Conservation (phyloP, 139 green algal genomes). For the Coelastrella sp. region DNA sequence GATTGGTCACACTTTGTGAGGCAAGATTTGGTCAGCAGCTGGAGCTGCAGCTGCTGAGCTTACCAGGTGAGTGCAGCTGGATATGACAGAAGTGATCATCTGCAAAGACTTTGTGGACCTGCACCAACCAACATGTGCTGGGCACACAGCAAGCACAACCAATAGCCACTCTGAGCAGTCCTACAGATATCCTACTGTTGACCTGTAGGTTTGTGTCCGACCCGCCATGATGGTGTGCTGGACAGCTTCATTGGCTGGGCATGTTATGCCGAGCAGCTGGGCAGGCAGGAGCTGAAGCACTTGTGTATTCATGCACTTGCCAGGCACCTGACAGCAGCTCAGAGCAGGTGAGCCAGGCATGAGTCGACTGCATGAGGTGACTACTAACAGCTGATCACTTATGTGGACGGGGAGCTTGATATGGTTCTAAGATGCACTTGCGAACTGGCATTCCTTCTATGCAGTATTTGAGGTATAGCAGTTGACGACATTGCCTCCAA, state of each 20-base stretch:
- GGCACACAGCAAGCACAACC: too few relatives aligned
- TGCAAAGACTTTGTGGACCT: too few relatives aligned
- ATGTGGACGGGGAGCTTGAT: too few relatives aligned
- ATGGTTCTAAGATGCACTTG: too few relatives aligned
- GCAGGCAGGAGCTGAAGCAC: constrained; percentile 23
- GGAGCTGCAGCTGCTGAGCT: constrained; percentile 38
- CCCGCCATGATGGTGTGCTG: not conserved
- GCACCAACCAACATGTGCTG: too few relatives aligned
- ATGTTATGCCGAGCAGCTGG: constrained; percentile 16
- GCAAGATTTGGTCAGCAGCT: constrained; percentile 35
- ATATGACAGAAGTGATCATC: too few relatives aligned
- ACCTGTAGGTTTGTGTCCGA: not conserved
- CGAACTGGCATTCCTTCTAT: too few relatives aligned
- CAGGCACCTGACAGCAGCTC: constrained; percentile 7
- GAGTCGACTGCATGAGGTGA: too few relatives aligned
- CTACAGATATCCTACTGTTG: not conserved
- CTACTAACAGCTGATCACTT: too few relatives aligned
- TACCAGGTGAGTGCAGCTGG: constrained; percentile 25
- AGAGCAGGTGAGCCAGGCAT: constrained; percentile 46
- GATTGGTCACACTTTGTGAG: constrained; percentile 42
- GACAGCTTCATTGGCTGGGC: constrained; percentile 49
- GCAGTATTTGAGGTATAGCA: too few relatives aligned
- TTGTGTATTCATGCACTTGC: constrained; percentile 39
- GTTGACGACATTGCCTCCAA: too few relatives aligned
- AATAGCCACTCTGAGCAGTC: too few relatives aligned